phyloP scores from a whole-genome alignment of 768 basidiomycete species.

The Steccherinum ochraceum region DNA sequence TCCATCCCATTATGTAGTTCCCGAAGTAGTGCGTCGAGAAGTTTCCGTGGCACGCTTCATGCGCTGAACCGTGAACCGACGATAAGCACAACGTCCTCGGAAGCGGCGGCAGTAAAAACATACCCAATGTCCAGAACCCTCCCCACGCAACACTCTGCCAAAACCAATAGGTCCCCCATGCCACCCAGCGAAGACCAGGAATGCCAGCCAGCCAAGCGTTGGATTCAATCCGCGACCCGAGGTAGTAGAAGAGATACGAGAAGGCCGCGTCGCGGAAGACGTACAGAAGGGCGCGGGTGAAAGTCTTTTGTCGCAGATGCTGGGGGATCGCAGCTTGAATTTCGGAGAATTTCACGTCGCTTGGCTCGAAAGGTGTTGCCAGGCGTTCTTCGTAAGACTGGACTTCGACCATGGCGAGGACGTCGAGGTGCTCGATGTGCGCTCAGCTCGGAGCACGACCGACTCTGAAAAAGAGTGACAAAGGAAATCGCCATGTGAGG shows the following conservation, averaged over 20 bases:
- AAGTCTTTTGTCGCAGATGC: constrained; percentile 38
- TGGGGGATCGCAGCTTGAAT: constrained; percentile 38
- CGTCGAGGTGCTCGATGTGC: too few species aligned
- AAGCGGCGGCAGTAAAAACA: not conserved
- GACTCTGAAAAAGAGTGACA: too few species aligned
- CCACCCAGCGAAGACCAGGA: constrained; percentile 4
- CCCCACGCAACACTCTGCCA: constrained; percentile 44
- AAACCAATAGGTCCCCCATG: constrained; percentile 46
- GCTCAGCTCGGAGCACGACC: too few species aligned
- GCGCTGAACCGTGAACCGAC: not conserved
- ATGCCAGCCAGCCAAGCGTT: constrained; percentile 27
- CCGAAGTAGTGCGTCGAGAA: constrained; percentile 16
- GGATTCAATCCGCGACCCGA: constrained; percentile 35
- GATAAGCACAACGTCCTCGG: not conserved
- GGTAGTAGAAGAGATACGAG: constrained; percentile 34
- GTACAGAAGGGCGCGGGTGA: constrained; percentile 33
- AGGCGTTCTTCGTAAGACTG: not conserved
- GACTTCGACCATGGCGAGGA: not conserved
- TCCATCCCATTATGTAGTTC: constrained; percentile 22
- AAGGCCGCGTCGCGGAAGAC: constrained; percentile 40
- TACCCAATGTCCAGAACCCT: constrained; percentile 48
- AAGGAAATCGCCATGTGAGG: too few species aligned
- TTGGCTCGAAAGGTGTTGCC: not conserved
- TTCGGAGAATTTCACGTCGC: constrained; percentile 3
- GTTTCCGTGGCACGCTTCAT: constrained; percentile 25